Conservation (phyloP, 768 basidiomycete species). For the Pleurotus pulmonarius region DNA sequence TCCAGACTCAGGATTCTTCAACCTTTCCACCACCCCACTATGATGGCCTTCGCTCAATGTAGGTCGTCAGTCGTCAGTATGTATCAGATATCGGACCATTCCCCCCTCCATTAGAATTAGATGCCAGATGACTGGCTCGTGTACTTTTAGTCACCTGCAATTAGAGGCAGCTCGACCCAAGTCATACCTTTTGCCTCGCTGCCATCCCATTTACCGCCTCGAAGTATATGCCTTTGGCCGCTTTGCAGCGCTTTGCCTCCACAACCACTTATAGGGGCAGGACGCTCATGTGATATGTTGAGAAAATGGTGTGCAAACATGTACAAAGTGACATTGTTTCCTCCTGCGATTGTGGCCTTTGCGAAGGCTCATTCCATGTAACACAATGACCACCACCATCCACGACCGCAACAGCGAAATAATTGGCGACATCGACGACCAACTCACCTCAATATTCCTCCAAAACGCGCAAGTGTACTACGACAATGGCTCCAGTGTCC, state of each 20-base stretch:
- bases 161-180: too few relatives aligned
- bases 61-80: background rate
- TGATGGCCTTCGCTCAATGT: background rate
- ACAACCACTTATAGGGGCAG: too few relatives aligned
- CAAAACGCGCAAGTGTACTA: constrained; percentile 55
- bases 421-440: constrained; percentile 64
- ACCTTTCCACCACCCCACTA: background rate
- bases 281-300: constrained; percentile 2
- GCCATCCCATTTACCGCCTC: too few relatives aligned
- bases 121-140: background rate
- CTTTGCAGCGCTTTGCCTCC: too few relatives aligned
- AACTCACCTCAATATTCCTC: constrained; percentile 64
- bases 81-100: background rate
- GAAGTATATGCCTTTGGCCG: too few relatives aligned
- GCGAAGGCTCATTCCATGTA: background rate
- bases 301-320: constrained; percentile 2
- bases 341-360: background rate
- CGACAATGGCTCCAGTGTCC: constrained; percentile 54
- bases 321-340: constrained; percentile 1
- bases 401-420: constrained; percentile 68
- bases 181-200: too few relatives aligned
- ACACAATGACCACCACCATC: constrained; percentile 6
- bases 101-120: background rate
- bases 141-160: too few relatives aligned
- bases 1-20: background rate